phyloP scores from a whole-genome alignment of 2,329 filamentous ascomycete species.

The Lojkania enalia region DNA sequence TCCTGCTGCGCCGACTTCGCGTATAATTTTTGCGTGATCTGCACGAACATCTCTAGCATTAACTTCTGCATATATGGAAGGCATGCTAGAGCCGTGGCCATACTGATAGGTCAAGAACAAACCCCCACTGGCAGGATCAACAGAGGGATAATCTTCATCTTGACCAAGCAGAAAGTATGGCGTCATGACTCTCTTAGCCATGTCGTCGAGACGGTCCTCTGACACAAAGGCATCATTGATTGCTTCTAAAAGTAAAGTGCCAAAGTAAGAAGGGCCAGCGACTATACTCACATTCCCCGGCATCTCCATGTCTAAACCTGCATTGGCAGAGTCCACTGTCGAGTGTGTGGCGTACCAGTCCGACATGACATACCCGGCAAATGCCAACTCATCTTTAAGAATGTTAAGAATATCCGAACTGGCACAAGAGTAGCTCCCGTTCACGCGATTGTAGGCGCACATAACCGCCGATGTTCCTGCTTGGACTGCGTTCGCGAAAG shows the following conservation, averaged over 20 bases:
- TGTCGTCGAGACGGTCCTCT: slow-evolving; percentile 32
- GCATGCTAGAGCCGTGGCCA: too few species aligned
- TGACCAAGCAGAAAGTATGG: slow-evolving; percentile 50
- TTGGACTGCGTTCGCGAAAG: slow-evolving; percentile 64
- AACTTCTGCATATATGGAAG: too few species aligned
- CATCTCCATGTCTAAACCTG: slow-evolving; percentile 62
- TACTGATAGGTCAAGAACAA: too few species aligned
- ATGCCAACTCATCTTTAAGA: slow-evolving; percentile 53
- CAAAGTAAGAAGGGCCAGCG: slow-evolving; percentile 48
- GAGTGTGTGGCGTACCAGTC: slow-evolving; percentile 48
- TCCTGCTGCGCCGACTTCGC: slow-evolving; percentile 37
- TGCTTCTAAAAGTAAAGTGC: slow-evolving; percentile 53
- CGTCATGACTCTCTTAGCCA: slow-evolving; percentile 43
- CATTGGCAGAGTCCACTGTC: slow-evolving; percentile 73
- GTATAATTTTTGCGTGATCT: slow-evolving; percentile 47
- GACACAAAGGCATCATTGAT: slow-evolving; percentile 50
- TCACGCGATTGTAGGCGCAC: slow-evolving; percentile 66
- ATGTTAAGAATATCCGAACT: slow-evolving; percentile 19
- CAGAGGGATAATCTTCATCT: slow-evolving; percentile 45
- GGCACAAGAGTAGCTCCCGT: slow-evolving; percentile 10
- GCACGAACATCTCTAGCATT: slow-evolving; percentile 42
- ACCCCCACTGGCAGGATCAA: slow-evolving; percentile 67
- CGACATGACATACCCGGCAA: slow-evolving; percentile 41
- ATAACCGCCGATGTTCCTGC: slow-evolving; percentile 76
- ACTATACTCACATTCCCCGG: slow-evolving; percentile 39